A percentile compares a stretch with the other conserved stretches of the same genome.
Conservation (phyloP, 2,329 filamentous ascomycete species). For the Metarhizium sp. region DNA sequence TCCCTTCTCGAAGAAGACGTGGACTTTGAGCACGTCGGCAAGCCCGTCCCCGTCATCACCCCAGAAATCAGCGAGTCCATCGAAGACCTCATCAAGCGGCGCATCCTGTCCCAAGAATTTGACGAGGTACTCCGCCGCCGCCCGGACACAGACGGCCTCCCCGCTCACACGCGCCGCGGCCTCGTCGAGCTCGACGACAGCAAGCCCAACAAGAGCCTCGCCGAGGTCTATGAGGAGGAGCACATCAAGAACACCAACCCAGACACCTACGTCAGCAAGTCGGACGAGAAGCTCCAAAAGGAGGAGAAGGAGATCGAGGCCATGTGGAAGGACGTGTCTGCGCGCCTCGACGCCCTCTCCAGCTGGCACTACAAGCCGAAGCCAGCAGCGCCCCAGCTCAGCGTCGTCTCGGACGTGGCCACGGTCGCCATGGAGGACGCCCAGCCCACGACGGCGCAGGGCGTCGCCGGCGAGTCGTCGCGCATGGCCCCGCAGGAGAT, state of each 20-base stretch:
- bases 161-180: conserved; percentile 55
- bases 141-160: conserved; percentile 60
- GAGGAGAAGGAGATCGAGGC: conserved; percentile 76
- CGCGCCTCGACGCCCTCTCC: conserved; percentile 77
- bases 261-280: conserved; percentile 66
- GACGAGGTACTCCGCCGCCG: conserved; percentile 81
- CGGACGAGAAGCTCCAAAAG: conserved; percentile 71
- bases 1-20: conserved; percentile 90
- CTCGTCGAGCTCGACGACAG: conserved; percentile 76
- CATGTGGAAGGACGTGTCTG: conserved; percentile 73
- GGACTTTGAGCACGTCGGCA: conserved; percentile 91
- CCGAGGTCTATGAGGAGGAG: conserved; percentile 90
- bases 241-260: conserved; percentile 72
- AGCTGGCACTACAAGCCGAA: conserved; percentile 96
- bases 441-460: conserved; percentile 72
- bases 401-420: conserved; percentile 83
- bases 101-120: conserved; percentile 83
- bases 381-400: conserved; percentile 69
- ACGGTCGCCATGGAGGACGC: conserved; percentile 93
- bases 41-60: conserved; percentile 89
- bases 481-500: conserved; percentile 91
- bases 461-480: conserved; percentile 56
- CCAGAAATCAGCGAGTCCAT: conserved; percentile 85
- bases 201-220: conserved; percentile 79
- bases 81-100: conserved; percentile 86